A percentile compares a stretch with the other conserved stretches of the same genome.
phyloP scores from a whole-genome alignment of 2,329 filamentous ascomycete genomes.

The Seiridium cupressi region DNA sequence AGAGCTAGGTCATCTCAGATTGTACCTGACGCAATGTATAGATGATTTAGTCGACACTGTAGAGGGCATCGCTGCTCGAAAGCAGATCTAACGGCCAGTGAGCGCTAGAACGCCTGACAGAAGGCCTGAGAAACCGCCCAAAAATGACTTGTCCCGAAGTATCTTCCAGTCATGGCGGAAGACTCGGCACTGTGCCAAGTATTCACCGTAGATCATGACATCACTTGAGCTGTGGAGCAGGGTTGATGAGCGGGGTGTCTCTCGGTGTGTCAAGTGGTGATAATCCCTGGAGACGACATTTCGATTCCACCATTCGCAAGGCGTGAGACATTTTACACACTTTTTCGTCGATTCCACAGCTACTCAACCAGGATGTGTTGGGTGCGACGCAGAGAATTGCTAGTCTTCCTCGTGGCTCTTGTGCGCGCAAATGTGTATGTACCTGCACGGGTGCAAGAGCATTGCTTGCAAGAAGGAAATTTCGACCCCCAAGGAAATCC shows the following conservation, averaged over 20 bases:
- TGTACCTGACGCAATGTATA: no score
- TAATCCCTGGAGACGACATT: not conserved
- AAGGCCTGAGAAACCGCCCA: not conserved
- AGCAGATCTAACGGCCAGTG: no score
- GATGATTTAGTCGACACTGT: not conserved
- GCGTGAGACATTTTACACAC: no score
- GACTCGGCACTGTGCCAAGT: not conserved
- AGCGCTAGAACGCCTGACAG: not conserved
- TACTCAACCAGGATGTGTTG: no score
- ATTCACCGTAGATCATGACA: constrained; percentile 1
- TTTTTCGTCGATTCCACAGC: no score
- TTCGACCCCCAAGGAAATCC: not conserved
- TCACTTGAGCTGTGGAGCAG: not conserved
- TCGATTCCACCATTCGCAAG: no score
- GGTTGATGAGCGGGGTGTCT: not conserved
- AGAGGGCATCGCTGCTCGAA: not conserved
- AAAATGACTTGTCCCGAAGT: not conserved
- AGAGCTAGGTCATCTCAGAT: no score
- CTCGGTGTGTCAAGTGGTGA: not conserved
- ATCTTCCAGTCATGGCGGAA: not conserved
- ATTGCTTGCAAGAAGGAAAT: no score
- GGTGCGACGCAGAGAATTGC: no score
- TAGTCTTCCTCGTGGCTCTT: no score
- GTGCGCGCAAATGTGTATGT: no score
- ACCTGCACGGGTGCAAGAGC: no score